phyloP scores from a whole-genome alignment of 163 green algal species.

The Scenedesmus sp. region DNA sequence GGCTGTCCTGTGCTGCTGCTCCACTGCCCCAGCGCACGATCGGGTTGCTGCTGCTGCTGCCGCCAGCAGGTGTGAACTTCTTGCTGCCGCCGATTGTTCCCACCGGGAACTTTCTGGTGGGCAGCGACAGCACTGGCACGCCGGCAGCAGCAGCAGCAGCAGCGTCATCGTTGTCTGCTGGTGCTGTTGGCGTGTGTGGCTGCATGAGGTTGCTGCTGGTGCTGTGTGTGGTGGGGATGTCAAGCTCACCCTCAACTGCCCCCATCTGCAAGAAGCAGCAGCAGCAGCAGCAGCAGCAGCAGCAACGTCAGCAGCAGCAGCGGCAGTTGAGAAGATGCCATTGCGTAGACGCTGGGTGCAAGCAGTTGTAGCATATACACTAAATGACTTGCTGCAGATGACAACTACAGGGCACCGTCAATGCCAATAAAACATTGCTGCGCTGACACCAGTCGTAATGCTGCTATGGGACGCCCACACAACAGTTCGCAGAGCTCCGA shows the following conservation, averaged over 20 bases:
- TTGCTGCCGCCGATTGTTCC: background rate
- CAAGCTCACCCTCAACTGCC: background rate
- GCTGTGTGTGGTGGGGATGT: background rate
- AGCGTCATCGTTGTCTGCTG: background rate
- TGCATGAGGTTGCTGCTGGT: background rate
- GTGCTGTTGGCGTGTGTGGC: too few species aligned
- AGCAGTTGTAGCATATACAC: too few species aligned
- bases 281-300: background rate
- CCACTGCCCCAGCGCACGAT: background rate
- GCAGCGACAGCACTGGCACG: background rate
- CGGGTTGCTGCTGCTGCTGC: background rate
- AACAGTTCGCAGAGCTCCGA: too few species aligned
- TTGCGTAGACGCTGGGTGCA: too few species aligned
- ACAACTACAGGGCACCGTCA: too few species aligned
- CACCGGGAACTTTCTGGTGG: background rate
- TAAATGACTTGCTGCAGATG: too few species aligned
- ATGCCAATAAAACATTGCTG: too few species aligned
- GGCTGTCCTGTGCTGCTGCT: background rate
- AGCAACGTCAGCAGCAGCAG: background rate
- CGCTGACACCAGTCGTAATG: too few species aligned
- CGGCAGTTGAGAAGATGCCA: background rate
- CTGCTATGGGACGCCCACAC: too few species aligned
- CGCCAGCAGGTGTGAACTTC: background rate
- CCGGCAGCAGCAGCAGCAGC: background rate
- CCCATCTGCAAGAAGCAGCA: background rate